Percentiles rank a stretch among this genome's conserved stretches.
Evolutionary conservation across 73 alveolate genomes (phyloP).

Genomic region (Stentor coeruleus): DNA sequence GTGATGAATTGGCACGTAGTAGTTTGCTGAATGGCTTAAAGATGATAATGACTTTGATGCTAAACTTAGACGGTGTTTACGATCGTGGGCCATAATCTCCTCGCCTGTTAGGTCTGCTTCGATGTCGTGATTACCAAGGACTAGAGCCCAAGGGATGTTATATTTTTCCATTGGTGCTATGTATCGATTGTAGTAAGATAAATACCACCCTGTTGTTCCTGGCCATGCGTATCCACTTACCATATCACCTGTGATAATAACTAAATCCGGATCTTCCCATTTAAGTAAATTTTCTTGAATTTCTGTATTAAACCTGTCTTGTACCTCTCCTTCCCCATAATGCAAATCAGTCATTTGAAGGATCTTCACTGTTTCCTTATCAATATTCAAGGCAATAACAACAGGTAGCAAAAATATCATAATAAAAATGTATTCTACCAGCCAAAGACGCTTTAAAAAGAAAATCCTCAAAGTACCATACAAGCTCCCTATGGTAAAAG

Average conservation of each 20-base stretch:
- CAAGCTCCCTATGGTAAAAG: no score
- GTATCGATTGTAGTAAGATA: slow-evolving; percentile 24
- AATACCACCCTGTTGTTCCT: slow-evolving; percentile 41
- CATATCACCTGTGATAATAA: slow-evolving; percentile 53
- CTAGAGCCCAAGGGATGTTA: slow-evolving; percentile 44
- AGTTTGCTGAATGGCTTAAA: slow-evolving; percentile 42
- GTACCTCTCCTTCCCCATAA: slow-evolving; percentile 44
- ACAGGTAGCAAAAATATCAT: no score
- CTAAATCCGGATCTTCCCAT: slow-evolving; percentile 54
- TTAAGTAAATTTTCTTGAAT: slow-evolving; percentile 27
- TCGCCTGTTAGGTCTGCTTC: slow-evolving; percentile 54
- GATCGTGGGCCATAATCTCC: slow-evolving; percentile 43
- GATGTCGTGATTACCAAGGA: slow-evolving; percentile 59
- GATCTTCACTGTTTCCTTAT: slow-evolving; percentile 30
- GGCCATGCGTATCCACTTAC: slow-evolving; percentile 66
- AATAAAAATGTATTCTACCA: no score
- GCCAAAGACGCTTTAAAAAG: no score
- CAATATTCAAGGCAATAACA: not conserved
- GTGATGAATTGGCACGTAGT: slow-evolving; percentile 45
- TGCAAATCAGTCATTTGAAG: slow-evolving; percentile 53
- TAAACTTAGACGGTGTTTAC: slow-evolving; percentile 34
- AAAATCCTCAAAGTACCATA: no score
- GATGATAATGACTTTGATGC: slow-evolving; percentile 34
- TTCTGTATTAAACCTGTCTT: slow-evolving; percentile 19
- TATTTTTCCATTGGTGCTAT: slow-evolving; percentile 34